Percentiles rank a stretch among this genome's conserved stretches.
phyloP scores from a whole-genome alignment of 139 green algal species.

The Auxenochlorella pyrenoidosa region DNA sequence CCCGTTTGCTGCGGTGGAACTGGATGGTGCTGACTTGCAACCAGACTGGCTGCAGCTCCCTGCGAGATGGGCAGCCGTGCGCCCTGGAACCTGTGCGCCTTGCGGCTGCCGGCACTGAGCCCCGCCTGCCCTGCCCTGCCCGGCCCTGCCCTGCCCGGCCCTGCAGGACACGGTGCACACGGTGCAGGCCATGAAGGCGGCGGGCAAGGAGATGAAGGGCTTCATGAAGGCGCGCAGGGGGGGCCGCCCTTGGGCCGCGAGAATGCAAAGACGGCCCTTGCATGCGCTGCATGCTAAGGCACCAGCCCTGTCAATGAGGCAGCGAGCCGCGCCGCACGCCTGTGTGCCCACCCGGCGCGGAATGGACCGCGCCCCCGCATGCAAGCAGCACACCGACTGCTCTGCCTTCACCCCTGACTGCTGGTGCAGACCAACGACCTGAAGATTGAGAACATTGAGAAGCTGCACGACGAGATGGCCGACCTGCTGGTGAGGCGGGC shows the following conservation, averaged over 20 bases:
- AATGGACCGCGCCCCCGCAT: not conserved
- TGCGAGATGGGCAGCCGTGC: too few species aligned
- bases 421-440: slow-evolving; percentile 79
- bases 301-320: too few species aligned
- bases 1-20: too few species aligned
- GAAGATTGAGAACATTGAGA: slow-evolving; percentile 96
- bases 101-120: not conserved
- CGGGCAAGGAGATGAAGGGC: slow-evolving; percentile 89
- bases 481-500: slow-evolving; percentile 84
- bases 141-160: not conserved
- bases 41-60: not conserved
- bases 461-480: slow-evolving; percentile 94
- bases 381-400: not conserved
- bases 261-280: too few species aligned
- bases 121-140: not conserved
- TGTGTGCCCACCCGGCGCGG: not conserved
- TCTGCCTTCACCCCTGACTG: not conserved
- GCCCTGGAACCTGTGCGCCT: too few species aligned
- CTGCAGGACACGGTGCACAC: slow-evolving; percentile 67
- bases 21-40: not conserved
- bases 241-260: not conserved
- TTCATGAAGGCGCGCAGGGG: slow-evolving; percentile 69
- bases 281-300: not conserved
- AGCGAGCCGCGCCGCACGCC: too few species aligned
- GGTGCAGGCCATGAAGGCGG: slow-evolving; percentile 80